Evolutionary conservation across 768 basidiomycete genomes (phyloP).

Genomic region (Mycena leptocephala): DNA sequence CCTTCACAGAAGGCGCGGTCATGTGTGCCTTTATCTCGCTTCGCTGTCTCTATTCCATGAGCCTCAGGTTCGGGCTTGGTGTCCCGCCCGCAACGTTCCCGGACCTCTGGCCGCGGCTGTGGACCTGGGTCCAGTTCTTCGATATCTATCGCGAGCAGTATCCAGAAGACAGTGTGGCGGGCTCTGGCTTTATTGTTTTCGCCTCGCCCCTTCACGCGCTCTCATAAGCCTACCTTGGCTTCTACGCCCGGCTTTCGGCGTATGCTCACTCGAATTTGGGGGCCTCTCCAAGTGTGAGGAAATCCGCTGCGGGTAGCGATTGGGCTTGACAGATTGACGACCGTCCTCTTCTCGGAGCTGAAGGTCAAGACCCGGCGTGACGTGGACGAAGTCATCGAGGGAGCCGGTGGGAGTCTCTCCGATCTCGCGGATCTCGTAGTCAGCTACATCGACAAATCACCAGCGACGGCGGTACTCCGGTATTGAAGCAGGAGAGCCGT

Average conservation of each 20-base stretch:
- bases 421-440: background rate
- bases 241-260: background rate
- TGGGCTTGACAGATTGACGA: background rate
- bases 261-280: background rate
- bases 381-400: background rate
- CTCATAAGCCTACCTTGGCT: background rate
- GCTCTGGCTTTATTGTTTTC: background rate
- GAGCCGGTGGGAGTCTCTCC: background rate
- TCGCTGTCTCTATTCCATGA: background rate
- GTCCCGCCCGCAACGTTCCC: background rate
- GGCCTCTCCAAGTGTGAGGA: background rate
- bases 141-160: background rate
- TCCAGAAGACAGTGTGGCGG: background rate
- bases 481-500: background rate
- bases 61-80: background rate
- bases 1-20: background rate
- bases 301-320: background rate
- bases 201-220: background rate
- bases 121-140: background rate
- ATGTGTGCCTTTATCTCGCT: background rate
- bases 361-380: background rate
- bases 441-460: background rate
- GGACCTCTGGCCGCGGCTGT: background rate
- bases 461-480: background rate
- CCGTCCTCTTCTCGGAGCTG: background rate